Conservation (phyloP, 208 protist species). For the Balamuthia mandrillaris region DNA sequence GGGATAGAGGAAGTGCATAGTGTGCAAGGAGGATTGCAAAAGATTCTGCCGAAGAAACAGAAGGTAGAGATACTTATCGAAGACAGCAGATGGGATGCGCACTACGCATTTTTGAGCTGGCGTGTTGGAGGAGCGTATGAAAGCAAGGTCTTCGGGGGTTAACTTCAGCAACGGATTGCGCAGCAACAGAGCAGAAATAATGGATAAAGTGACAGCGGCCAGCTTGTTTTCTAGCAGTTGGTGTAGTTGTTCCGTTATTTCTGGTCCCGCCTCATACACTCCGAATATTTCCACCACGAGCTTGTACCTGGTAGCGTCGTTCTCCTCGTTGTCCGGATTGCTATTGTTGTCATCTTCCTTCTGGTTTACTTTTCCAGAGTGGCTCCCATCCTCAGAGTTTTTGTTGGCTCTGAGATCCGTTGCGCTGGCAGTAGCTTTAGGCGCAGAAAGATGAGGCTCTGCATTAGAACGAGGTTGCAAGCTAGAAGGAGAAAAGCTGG, state of each 20-base stretch:
- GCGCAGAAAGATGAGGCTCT: no score
- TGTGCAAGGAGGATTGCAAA: no score
- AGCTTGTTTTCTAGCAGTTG: slow-evolving; percentile 23
- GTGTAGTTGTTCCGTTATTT: slow-evolving; percentile 27
- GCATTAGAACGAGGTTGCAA: no score
- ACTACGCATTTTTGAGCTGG: not conserved
- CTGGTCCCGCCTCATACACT: slow-evolving; percentile 12
- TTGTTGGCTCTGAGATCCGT: not conserved
- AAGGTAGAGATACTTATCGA: slow-evolving; percentile 27
- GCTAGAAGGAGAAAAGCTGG: no score
- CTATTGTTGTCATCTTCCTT: not conserved
- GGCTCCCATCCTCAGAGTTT: not conserved
- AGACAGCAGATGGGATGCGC: not conserved
- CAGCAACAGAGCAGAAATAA: slow-evolving; percentile 29
- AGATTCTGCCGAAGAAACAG: slow-evolving; percentile 32
- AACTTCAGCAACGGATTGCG: slow-evolving; percentile 38
- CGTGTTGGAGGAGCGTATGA: not conserved
- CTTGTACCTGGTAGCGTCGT: not conserved
- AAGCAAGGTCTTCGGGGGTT: slow-evolving; percentile 17
- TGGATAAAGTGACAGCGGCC: not conserved
- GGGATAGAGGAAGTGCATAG: no score
- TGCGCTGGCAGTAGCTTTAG: no score
- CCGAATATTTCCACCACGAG: slow-evolving; percentile 31
- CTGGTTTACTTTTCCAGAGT: not conserved
- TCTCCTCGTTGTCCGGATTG: not conserved